Evolutionary conservation across 2,329 filamentous ascomycete species (phyloP).

Genomic region (Fusarium veterinarium): DNA sequence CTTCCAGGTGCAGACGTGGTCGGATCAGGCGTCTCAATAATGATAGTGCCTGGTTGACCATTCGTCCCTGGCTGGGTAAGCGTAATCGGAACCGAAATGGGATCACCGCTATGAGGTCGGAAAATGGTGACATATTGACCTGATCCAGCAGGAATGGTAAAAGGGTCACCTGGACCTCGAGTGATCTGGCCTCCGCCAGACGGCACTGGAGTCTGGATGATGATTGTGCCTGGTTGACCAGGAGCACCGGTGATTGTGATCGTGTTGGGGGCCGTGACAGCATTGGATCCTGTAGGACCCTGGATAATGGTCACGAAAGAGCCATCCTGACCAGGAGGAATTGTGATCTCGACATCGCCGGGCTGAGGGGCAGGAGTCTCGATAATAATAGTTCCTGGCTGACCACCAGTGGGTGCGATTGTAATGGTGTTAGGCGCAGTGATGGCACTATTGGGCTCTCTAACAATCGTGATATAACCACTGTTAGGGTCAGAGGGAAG

Average conservation of each 20-base stretch:
- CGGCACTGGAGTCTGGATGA: constrained; percentile 28
- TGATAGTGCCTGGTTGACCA: constrained; percentile 24
- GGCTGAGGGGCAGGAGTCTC: constrained; percentile 27
- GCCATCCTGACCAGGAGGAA: constrained; percentile 21
- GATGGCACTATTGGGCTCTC: constrained; percentile 14
- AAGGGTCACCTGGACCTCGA: constrained; percentile 9
- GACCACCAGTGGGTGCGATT: background rate
- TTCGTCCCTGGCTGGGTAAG: constrained; percentile 26
- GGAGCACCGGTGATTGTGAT: constrained; percentile 21
- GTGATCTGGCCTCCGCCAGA: constrained; percentile 5
- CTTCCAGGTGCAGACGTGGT: constrained; percentile 15
- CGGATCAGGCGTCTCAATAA: constrained; percentile 27
- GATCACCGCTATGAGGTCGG: constrained; percentile 30
- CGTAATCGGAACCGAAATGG: constrained; percentile 29
- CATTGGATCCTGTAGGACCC: constrained; percentile 26
- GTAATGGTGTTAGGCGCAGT: constrained; percentile 33
- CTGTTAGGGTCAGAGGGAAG: constrained; percentile 35
- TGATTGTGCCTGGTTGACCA: constrained; percentile 28
- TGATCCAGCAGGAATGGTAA: constrained; percentile 23
- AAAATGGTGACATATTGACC: constrained; percentile 23
- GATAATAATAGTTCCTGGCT: constrained; percentile 31
- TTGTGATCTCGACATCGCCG: constrained; percentile 19
- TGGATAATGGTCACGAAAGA: constrained; percentile 23
- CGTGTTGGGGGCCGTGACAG: constrained; percentile 18
- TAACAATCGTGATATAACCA: constrained; percentile 27